Conservation (phyloP, 1,284 basidiomycete genomes). For the Mycena citricolor region DNA sequence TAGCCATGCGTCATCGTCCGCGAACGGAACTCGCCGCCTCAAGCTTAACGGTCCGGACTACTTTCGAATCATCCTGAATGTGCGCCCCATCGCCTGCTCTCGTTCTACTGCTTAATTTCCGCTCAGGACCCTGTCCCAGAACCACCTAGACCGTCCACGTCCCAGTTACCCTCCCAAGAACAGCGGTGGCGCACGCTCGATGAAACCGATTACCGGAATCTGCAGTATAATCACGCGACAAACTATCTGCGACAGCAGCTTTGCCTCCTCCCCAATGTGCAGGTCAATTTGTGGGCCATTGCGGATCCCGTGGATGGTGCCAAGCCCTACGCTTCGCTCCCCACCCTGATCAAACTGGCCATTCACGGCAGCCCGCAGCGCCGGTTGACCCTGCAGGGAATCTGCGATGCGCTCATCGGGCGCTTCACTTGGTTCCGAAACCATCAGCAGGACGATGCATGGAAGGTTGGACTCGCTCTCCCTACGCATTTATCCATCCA, state of each 20-base stretch:
- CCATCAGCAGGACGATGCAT: constrained; percentile 16
- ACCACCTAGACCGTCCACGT: too few relatives aligned
- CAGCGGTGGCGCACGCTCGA: too few relatives aligned
- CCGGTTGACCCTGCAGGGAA: constrained; percentile 18
- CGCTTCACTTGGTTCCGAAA: constrained; percentile 18
- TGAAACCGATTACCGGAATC: too few relatives aligned
- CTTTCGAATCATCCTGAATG: too few relatives aligned
- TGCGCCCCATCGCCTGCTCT: too few relatives aligned
- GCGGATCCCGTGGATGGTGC: constrained; percentile 17
- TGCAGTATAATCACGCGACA: too few relatives aligned
- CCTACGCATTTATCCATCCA: neutral
- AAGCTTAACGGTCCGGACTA: too few relatives aligned
- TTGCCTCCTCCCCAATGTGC: constrained; percentile 10
- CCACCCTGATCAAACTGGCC: constrained; percentile 21
- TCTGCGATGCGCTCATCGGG: constrained; percentile 17
- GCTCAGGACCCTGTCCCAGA: too few relatives aligned
- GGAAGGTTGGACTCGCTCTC: constrained; percentile 14
- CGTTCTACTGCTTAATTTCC: too few relatives aligned
- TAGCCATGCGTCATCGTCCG: too few relatives aligned
- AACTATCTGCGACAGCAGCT: constrained; percentile 16
- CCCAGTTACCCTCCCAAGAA: too few relatives aligned
- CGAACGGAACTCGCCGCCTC: too few relatives aligned
- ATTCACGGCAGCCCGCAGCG: constrained; percentile 15
- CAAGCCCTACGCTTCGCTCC: constrained; percentile 19
- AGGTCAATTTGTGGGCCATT: constrained; percentile 20